A percentile compares a stretch with the other conserved stretches of the same genome.
Conservation (phyloP, 306 rosid genomes). For the Cajanus cajan region DNA sequence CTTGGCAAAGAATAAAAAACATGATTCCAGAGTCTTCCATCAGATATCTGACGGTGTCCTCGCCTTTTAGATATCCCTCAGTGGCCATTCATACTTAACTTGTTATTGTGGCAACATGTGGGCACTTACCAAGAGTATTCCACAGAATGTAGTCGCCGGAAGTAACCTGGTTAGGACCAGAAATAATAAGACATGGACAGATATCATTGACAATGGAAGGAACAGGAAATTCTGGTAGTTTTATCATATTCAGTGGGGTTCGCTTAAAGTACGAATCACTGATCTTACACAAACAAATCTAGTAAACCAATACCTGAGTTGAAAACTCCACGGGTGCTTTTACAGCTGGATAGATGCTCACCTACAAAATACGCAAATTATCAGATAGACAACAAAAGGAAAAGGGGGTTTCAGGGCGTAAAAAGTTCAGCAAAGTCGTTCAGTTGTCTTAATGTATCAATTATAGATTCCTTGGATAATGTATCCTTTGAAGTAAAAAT, state of each 20-base stretch:
- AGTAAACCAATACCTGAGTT: conserved; percentile 59
- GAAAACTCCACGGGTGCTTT: conserved; percentile 89
- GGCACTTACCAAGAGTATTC: conserved; percentile 92
- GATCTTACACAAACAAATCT: conserved; percentile 6
- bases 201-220: not conserved
- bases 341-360: conserved; percentile 86
- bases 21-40: conserved; percentile 24
- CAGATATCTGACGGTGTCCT: conserved; percentile 8
- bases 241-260: conserved; percentile 1
- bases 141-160: conserved; percentile 90
- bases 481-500: not conserved
- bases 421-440: not conserved
- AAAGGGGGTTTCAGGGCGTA: not conserved
- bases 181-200: conserved; percentile 1
- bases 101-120: conserved; percentile 51
- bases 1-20: not conserved
- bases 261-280: conserved; percentile 15
- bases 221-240: not conserved
- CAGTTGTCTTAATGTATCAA: conserved; percentile 1
- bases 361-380: conserved; percentile 49
- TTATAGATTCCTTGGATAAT: not conserved
- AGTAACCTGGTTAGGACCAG: conserved; percentile 51
- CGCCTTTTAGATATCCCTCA: conserved; percentile 12
- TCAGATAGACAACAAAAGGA: conserved; percentile 27
- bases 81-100: conserved; percentile 33